These are phyloP conservation scores for Bromus sterilis DNA, from an alignment of 176 grass and related monocot genomes.

Conservation along the genomic window DNA sequence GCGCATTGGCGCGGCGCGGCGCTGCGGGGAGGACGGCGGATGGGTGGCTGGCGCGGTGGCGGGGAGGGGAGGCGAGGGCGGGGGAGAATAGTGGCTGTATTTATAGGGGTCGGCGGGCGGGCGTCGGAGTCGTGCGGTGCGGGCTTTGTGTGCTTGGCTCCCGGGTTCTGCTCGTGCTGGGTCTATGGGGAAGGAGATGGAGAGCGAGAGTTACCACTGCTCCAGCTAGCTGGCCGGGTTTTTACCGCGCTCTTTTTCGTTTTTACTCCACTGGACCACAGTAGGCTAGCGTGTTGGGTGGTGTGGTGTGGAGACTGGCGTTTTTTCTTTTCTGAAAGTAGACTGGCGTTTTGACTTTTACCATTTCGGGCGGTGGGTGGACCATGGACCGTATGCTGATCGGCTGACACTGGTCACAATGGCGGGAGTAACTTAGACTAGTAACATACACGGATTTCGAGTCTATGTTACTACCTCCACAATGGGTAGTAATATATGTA, in stretches of 20 bases:
- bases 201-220: background rate
- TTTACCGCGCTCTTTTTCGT: background rate
- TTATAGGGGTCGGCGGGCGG: conserved; percentile 2
- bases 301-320: conserved; percentile 14
- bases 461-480: too few species aligned
- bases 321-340: too few species aligned
- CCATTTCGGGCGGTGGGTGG: conserved; percentile 9
- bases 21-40: background rate
- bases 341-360: conserved; percentile 30
- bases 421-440: too few species aligned
- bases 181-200: background rate
- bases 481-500: too few species aligned
- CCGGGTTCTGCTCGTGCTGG: background rate
- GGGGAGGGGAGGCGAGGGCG: background rate
- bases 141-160: too few species aligned
- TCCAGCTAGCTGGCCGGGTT: too few species aligned
- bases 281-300: too few species aligned
- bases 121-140: too few species aligned
- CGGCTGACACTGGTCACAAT: too few species aligned
- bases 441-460: too few species aligned
- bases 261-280: too few species aligned
- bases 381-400: background rate
- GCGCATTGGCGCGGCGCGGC: conserved; percentile 33
- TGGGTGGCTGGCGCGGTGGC: background rate
- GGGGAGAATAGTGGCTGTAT: background rate